phyloP scores from a whole-genome alignment of 176 grass and related monocot species.

The Tillandsia fasciculata region DNA sequence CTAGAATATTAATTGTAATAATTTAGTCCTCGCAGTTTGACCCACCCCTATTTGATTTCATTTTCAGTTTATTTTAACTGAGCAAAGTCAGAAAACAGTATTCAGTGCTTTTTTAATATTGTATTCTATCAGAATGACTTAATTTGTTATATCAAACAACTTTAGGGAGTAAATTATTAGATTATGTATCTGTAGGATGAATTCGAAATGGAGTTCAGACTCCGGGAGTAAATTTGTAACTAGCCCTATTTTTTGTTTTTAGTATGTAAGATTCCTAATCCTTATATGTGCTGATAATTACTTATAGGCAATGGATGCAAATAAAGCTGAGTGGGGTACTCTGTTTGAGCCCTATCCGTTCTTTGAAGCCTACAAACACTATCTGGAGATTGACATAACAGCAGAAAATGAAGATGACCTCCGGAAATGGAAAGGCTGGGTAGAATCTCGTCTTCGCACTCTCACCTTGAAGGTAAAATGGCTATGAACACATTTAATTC shows the following conservation, averaged over 20 bases:
- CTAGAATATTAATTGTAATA: no score
- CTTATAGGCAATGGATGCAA: slow-evolving; percentile 68
- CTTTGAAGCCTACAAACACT: slow-evolving; percentile 87
- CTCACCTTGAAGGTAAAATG: slow-evolving; percentile 71
- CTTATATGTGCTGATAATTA: slow-evolving; percentile 14
- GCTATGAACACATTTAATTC: slow-evolving; percentile 15
- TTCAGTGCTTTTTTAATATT: no score
- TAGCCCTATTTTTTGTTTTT: no score
- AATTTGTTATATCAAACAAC: no score
- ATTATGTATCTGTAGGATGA: no score
- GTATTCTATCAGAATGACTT: no score
- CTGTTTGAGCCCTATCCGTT: slow-evolving; percentile 76
- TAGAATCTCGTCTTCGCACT: slow-evolving; percentile 76
- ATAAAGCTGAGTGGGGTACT: slow-evolving; percentile 49
- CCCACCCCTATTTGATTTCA: no score
- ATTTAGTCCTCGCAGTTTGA: no score
- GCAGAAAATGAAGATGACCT: slow-evolving; percentile 79
- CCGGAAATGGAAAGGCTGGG: slow-evolving; percentile 95
- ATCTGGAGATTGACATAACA: slow-evolving; percentile 61
- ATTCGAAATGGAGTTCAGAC: no score
- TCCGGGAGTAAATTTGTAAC: not conserved
- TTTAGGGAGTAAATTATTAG: no score
- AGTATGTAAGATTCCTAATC: not conserved
- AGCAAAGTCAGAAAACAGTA: no score
- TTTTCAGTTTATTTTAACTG: no score